phyloP scores from a whole-genome alignment of 257 asterid species.

The Solanum habrochaites region DNA sequence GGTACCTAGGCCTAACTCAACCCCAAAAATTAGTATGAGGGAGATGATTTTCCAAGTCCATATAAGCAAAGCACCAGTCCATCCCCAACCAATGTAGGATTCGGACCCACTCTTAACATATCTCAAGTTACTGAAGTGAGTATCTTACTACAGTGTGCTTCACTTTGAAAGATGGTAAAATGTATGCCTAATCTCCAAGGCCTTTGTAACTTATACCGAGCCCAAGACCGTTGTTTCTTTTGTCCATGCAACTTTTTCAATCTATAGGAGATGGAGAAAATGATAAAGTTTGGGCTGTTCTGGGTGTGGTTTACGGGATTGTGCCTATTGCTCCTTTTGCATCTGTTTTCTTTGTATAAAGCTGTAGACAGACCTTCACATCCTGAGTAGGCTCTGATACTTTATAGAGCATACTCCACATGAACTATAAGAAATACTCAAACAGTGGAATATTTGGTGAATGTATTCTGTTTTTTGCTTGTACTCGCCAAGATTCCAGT shows the following conservation, averaged over 20 bases:
- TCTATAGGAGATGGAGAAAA: not conserved
- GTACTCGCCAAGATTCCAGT: not conserved
- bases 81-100: not conserved
- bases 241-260: not conserved
- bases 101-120: not conserved
- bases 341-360: not conserved
- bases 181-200: not conserved
- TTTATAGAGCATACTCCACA: not conserved
- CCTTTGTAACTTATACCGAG: not conserved
- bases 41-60: not conserved
- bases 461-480: not conserved
- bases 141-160: not conserved
- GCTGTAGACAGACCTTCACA: not conserved
- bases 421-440: not conserved
- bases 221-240: not conserved
- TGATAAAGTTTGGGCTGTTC: not conserved
- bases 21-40: not conserved
- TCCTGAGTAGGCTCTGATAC: not conserved
- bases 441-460: not conserved
- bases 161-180: not conserved
- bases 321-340: not conserved
- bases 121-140: not conserved
- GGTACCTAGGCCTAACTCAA: not conserved
- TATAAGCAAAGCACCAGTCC: not conserved
- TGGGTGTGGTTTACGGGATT: not conserved